phyloP scores from a whole-genome alignment of 2,329 filamentous ascomycete species.

The Plenodomus tracheiphilus region DNA sequence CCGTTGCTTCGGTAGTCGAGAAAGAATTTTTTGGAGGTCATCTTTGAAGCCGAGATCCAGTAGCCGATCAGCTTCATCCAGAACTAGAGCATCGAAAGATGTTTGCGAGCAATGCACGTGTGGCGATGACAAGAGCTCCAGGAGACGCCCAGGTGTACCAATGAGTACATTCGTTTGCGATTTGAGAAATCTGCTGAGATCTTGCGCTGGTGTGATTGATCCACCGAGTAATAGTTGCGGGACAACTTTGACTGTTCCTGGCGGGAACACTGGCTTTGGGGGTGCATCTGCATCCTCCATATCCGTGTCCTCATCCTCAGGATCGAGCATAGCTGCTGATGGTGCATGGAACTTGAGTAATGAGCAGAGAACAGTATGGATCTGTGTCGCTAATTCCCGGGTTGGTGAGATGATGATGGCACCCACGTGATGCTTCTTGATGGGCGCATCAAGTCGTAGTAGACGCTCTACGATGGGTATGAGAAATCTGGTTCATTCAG shows the following conservation, averaged over 20 bases:
- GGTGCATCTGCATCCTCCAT: slow-evolving; percentile 45
- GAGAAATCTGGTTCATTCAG: slow-evolving; percentile 58
- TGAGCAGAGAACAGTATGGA: slow-evolving; percentile 76
- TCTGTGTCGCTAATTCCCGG: slow-evolving; percentile 88
- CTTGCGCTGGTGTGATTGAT: slow-evolving; percentile 77
- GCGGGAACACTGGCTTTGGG: slow-evolving; percentile 46
- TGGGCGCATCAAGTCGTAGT: slow-evolving; percentile 75
- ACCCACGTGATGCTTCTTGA: slow-evolving; percentile 86
- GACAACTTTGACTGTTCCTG: slow-evolving; percentile 64
- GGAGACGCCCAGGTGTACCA: slow-evolving; percentile 84
- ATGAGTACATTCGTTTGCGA: slow-evolving; percentile 86
- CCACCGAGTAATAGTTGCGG: slow-evolving; percentile 83
- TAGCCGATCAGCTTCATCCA: slow-evolving; percentile 92
- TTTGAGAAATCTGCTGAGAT: slow-evolving; percentile 81
- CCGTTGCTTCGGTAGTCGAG: slow-evolving; percentile 85
- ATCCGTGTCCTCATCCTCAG: slow-evolving; percentile 49
- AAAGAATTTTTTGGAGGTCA: slow-evolving; percentile 83
- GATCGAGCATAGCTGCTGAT: slow-evolving; percentile 70
- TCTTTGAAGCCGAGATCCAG: slow-evolving; percentile 93
- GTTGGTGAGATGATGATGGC: slow-evolving; percentile 93
- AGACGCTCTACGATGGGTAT: slow-evolving; percentile 83
- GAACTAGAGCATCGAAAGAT: slow-evolving; percentile 86
- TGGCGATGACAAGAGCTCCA: slow-evolving; percentile 82
- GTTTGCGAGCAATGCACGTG: slow-evolving; percentile 87
- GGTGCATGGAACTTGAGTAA: slow-evolving; percentile 81